These are phyloP conservation scores for Madurella mycetomatis DNA, from an alignment of 2,329 filamentous ascomycete genomes.

Conservation along the genomic window DNA sequence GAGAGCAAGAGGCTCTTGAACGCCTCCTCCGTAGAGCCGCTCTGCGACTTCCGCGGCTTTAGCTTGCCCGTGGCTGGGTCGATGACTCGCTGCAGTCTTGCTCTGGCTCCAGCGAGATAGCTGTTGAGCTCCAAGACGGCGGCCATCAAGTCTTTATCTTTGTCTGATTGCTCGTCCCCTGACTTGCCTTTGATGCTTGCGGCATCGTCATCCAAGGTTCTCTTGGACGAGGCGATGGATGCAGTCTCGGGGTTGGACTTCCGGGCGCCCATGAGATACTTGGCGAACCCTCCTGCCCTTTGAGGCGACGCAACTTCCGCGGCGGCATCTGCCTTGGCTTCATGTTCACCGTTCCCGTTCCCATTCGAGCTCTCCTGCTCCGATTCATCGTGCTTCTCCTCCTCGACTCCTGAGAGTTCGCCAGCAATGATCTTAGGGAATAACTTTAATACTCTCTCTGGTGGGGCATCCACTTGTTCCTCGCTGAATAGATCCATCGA, in stretches of 20 bases:
- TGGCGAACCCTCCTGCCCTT: conserved; percentile 47
- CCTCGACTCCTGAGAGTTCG: conserved; percentile 56
- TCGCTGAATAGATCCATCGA: conserved; percentile 83
- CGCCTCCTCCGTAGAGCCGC: conserved; percentile 43
- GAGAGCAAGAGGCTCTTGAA: conserved; percentile 55
- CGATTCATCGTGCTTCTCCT: conserved; percentile 35
- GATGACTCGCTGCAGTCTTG: conserved; percentile 57
- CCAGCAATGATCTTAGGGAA: conserved; percentile 84
- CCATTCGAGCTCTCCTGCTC: conserved; percentile 29
- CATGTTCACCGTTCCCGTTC: conserved; percentile 32
- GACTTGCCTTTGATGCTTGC: conserved; percentile 48
- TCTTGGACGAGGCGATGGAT: conserved; percentile 58
- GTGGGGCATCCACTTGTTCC: conserved; percentile 81
- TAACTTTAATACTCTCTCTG: conserved; percentile 78
- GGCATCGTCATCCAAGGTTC: conserved; percentile 53
- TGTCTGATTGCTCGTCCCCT: conserved; percentile 50
- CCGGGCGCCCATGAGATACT: conserved; percentile 48
- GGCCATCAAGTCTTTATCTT: conserved; percentile 77
- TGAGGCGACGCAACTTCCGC: conserved; percentile 32
- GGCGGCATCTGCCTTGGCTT: conserved; percentile 24
- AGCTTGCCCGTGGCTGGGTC: conserved; percentile 59
- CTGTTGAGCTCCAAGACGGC: conserved; percentile 80
- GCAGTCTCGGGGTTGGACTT: conserved; percentile 49
- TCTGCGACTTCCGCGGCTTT: conserved; percentile 45
- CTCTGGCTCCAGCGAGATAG: conserved; percentile 82